Evolutionary conservation across 2,329 filamentous ascomycete genomes (phyloP).

Genomic region (Cryphonectria nitschkei): DNA sequence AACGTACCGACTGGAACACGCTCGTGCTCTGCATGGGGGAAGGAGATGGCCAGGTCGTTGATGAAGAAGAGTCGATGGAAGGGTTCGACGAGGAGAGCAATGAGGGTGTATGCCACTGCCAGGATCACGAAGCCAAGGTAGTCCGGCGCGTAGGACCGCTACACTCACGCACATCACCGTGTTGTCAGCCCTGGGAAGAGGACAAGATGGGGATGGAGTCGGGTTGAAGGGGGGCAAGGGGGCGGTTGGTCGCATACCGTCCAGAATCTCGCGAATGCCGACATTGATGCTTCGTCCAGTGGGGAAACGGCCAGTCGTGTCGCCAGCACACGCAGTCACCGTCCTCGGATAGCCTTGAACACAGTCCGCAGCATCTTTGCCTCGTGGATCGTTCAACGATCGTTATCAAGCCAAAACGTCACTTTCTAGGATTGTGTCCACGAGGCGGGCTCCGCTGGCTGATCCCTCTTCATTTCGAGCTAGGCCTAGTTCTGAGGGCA

Average conservation of each 20-base stretch:
- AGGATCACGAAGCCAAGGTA: slow-evolving; percentile 79
- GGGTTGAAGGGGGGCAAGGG: no score
- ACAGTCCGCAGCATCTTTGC: slow-evolving; percentile 43
- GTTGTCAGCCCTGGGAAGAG: slow-evolving; percentile 1
- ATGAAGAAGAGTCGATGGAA: slow-evolving; percentile 96
- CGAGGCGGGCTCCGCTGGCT: slow-evolving; percentile 18
- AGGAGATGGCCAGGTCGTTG: slow-evolving; percentile 81
- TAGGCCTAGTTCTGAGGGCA: slow-evolving; percentile 8
- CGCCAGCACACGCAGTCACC: slow-evolving; percentile 50
- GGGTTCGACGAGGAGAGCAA: slow-evolving; percentile 73
- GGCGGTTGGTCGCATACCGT: slow-evolving; percentile 40
- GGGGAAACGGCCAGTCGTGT: slow-evolving; percentile 22
- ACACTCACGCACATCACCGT: slow-evolving; percentile 24
- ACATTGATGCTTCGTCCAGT: slow-evolving; percentile 32
- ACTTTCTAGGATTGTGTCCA: slow-evolving; percentile 8
- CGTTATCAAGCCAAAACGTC: not conserved
- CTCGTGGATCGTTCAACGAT: slow-evolving; percentile 5
- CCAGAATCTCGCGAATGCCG: slow-evolving; percentile 50
- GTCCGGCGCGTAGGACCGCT: slow-evolving; percentile 86
- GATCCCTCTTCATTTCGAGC: slow-evolving; percentile 23
- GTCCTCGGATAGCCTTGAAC: slow-evolving; percentile 44
- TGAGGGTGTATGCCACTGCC: slow-evolving; percentile 66
- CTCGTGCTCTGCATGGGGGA: slow-evolving; percentile 82
- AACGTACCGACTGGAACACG: slow-evolving; percentile 76
- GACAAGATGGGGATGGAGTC: not conserved